Percentiles rank a stretch among this genome's conserved stretches.
Evolutionary conservation across 2,329 filamentous ascomycete species (phyloP).

Genomic region (Akanthomyces dipterigenus): DNA sequence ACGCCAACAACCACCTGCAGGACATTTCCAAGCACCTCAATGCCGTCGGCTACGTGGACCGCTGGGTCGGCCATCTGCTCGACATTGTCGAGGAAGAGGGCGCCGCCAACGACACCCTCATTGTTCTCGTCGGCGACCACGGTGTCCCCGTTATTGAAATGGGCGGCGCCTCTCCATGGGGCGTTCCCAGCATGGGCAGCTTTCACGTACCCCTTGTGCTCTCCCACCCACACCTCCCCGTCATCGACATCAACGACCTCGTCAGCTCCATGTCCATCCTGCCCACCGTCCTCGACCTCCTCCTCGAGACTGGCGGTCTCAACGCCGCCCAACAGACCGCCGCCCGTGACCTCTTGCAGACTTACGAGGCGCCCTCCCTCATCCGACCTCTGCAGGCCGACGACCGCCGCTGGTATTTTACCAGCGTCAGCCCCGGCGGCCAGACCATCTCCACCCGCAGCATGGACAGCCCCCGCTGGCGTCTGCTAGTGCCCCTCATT

Average conservation of each 20-base stretch:
- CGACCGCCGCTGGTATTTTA: conserved; percentile 25
- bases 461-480: conserved; percentile 21
- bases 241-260: conserved; percentile 24
- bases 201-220: conserved; percentile 26
- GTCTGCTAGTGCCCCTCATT: conserved; percentile 26
- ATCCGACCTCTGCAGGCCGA: conserved; percentile 21
- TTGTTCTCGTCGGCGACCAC: conserved; percentile 28
- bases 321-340: conserved; percentile 18
- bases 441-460: conserved; percentile 27
- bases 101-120: conserved; percentile 27
- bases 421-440: conserved; percentile 26
- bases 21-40: conserved; percentile 29
- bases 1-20: conserved; percentile 19
- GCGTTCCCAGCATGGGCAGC: conserved; percentile 26
- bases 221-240: conserved; percentile 26
- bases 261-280: conserved; percentile 27
- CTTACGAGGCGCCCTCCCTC: conserved; percentile 29
- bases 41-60: conserved; percentile 25
- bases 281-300: conserved; percentile 28
- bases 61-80: conserved; percentile 26
- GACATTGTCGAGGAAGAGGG: conserved; percentile 24
- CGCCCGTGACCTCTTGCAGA: conserved; percentile 22
- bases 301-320: conserved; percentile 27
- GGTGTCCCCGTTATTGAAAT: conserved; percentile 27
- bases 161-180: conserved; percentile 23